phyloP scores from a whole-genome alignment of 495 filamentous ascomycete species.

The Evernia prunastri region DNA sequence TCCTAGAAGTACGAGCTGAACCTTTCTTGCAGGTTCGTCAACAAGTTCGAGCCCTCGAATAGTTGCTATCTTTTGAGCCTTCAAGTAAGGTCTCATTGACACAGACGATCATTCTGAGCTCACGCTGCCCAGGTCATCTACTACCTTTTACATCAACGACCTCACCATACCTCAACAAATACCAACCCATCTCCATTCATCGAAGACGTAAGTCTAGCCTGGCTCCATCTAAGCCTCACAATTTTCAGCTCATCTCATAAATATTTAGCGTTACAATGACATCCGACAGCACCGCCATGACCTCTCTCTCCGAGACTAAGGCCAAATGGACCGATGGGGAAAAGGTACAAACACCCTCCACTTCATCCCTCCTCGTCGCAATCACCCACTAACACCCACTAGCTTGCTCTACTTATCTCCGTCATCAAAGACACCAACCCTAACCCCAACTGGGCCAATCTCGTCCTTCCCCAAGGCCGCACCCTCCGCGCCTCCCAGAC shows the following conservation, averaged over 20 bases:
- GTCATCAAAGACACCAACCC: not conserved
- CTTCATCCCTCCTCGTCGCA: not conserved
- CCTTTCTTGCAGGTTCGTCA: not conserved
- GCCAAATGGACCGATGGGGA: not conserved
- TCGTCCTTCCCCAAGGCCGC: not conserved
- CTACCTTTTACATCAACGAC: not conserved
- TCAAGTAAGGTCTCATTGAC: not conserved
- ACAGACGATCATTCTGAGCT: constrained; percentile 1
- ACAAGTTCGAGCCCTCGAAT: not conserved
- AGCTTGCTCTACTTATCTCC: not conserved
- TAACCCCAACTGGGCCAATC: not conserved
- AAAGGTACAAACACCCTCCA: not conserved
- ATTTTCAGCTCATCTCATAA: not conserved
- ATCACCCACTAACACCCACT: not conserved
- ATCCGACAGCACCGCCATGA: not conserved
- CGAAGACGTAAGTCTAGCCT: not conserved
- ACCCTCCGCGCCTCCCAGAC: not conserved
- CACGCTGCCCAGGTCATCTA: not conserved
- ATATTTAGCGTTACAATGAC: not conserved
- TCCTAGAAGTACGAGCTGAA: not conserved
- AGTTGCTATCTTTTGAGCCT: not conserved
- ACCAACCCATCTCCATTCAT: not conserved
- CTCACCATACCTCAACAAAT: not conserved
- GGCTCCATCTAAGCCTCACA: not conserved
- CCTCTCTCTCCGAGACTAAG: not conserved